phyloP scores from a whole-genome alignment of 805 yeast species.

The Starmerella geochares region DNA sequence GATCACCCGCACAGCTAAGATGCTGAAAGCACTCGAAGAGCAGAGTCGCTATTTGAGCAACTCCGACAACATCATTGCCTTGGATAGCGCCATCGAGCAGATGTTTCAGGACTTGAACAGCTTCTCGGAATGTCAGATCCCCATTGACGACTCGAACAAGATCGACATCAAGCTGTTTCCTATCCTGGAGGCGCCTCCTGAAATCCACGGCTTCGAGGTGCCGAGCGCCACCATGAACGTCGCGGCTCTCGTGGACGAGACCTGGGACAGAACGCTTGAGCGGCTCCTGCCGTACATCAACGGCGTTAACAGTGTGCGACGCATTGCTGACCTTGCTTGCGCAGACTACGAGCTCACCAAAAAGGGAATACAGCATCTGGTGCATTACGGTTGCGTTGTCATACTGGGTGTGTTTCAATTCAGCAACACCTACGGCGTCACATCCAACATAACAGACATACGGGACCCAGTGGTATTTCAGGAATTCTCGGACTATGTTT shows the following conservation, averaged over 20 bases:
- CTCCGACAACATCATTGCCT: slow-evolving; percentile 38
- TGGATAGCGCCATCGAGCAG: slow-evolving; percentile 74
- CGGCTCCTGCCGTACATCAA: slow-evolving; percentile 76
- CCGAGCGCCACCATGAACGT: slow-evolving; percentile 82
- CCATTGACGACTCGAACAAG: slow-evolving; percentile 78
- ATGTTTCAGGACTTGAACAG: slow-evolving; percentile 89
- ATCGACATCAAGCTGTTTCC: slow-evolving; percentile 93
- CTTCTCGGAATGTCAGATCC: slow-evolving; percentile 91
- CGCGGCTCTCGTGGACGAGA: slow-evolving; percentile 63
- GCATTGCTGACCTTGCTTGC: slow-evolving; percentile 67
- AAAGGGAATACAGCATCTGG: slow-evolving; percentile 80
- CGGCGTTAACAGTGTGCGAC: slow-evolving; percentile 73
- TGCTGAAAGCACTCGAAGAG: slow-evolving; percentile 85
- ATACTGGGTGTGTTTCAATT: slow-evolving; percentile 84
- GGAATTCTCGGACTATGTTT: slow-evolving; percentile 79
- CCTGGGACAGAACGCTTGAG: slow-evolving; percentile 96
- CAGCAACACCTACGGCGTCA: slow-evolving; percentile 77
- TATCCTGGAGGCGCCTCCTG: slow-evolving; percentile 67
- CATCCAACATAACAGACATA: slow-evolving; percentile 65
- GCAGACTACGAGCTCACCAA: slow-evolving; percentile 69
- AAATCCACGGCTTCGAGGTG: slow-evolving; percentile 69
- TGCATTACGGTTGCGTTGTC: slow-evolving; percentile 79
- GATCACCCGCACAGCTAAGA: slow-evolving; percentile 69
- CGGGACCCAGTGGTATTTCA: slow-evolving; percentile 58
- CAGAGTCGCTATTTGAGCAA: slow-evolving; percentile 67